These are phyloP conservation scores for Daedaleopsis nitida DNA, from an alignment of 768 basidiomycete species.

Conservation along the genomic window DNA sequence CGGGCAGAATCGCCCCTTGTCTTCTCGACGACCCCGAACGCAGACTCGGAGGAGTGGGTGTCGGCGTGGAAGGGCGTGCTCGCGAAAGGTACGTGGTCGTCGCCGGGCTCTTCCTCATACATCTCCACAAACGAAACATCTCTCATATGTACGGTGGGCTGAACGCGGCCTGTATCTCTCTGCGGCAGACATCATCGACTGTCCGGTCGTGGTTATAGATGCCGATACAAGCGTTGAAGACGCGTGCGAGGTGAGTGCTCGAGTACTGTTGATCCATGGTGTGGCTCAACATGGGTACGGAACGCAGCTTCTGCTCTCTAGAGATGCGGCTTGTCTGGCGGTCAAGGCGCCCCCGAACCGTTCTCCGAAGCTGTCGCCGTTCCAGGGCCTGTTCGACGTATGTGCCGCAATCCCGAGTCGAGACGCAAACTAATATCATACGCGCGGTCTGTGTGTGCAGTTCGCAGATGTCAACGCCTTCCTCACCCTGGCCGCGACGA, in stretches of 20 bases:
- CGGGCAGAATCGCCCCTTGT: slow-evolving; percentile 29
- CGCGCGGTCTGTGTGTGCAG: slow-evolving; percentile 44
- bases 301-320: slow-evolving; percentile 58
- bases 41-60: slow-evolving; percentile 55
- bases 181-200: slow-evolving; percentile 68
- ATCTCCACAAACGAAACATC: too few relatives aligned
- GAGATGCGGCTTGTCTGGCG: slow-evolving; percentile 66
- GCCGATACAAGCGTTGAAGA: slow-evolving; percentile 79
- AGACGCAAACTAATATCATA: too few relatives aligned
- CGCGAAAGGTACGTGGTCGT: slow-evolving; percentile 52
- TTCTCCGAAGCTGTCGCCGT: slow-evolving; percentile 29
- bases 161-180: too few relatives aligned
- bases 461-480: slow-evolving; percentile 90
- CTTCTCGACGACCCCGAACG: slow-evolving; percentile 30
- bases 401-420: too few relatives aligned
- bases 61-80: slow-evolving; percentile 55
- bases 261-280: background rate
- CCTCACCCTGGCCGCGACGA: slow-evolving; percentile 77
- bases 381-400: slow-evolving; percentile 76
- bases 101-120: too few relatives aligned
- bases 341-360: slow-evolving; percentile 42
- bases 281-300: background rate
- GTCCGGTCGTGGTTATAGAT: slow-evolving; percentile 63
- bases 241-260: slow-evolving; percentile 66
- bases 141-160: too few relatives aligned